These are phyloP conservation scores for Bimuria novae-zelandiae DNA, from an alignment of 2,329 filamentous ascomycete genomes.

Conservation along the genomic window DNA sequence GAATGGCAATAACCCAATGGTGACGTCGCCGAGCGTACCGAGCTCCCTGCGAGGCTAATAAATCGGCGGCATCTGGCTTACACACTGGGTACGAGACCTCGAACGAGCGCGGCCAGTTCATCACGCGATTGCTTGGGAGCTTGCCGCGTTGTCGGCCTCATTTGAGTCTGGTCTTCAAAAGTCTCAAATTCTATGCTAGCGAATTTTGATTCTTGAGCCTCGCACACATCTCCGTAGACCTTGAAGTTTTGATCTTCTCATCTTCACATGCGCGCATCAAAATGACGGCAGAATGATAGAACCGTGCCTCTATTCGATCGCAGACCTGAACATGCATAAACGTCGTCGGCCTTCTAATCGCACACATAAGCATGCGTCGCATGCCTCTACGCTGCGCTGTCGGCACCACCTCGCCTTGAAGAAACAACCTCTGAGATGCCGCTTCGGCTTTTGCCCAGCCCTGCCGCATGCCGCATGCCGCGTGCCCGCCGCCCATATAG, in stretches of 20 bases:
- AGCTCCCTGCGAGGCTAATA: slow-evolving; percentile 17
- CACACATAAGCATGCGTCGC: neutral
- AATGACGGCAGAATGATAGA: neutral
- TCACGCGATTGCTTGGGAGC: slow-evolving; percentile 2
- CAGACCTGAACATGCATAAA: neutral
- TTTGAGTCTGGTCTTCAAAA: neutral
- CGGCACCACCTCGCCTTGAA: neutral
- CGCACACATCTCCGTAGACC: neutral
- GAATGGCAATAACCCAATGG: slow-evolving; percentile 28
- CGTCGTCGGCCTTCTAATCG: neutral
- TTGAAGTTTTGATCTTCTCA: neutral
- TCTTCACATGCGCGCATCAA: neutral
- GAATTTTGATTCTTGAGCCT: neutral
- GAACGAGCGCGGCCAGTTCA: slow-evolving; percentile 5
- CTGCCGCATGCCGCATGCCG: slow-evolving; percentile 15
- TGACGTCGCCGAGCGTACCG: slow-evolving; percentile 45
- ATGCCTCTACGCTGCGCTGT: neutral
- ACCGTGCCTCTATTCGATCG: neutral
- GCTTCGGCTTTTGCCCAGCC: slow-evolving; percentile 7
- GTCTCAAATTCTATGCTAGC: neutral
- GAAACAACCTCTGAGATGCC: slow-evolving; percentile 9
- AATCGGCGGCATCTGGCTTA: slow-evolving; percentile 31
- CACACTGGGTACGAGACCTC: slow-evolving; percentile 1
- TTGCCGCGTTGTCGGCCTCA: neutral
- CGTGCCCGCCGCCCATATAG: neutral